Evolutionary conservation across 2,329 filamentous ascomycete genomes (phyloP).

Genomic region (Fusarium veterinarium): DNA sequence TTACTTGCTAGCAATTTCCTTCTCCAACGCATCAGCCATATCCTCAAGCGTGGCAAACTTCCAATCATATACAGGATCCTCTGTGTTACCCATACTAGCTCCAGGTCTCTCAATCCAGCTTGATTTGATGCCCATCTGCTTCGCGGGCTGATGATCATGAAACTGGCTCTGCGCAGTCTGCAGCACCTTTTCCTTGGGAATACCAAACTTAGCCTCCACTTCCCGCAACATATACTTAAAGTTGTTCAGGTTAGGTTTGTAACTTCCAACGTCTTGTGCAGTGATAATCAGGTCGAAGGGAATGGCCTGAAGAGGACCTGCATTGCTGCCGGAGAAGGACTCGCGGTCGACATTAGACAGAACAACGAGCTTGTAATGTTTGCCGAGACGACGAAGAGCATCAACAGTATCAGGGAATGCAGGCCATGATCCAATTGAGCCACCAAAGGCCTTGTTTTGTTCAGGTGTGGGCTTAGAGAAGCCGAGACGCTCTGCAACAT

Average conservation of each 20-base stretch:
- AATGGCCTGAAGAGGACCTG: constrained; percentile 60
- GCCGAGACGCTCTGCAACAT: constrained; percentile 58
- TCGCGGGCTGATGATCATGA: constrained; percentile 76
- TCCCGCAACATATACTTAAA: constrained; percentile 73
- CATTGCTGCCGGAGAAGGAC: constrained; percentile 59
- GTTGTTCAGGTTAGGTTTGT: constrained; percentile 75
- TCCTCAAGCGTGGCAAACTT: constrained; percentile 68
- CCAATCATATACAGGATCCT: constrained; percentile 64
- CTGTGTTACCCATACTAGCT: constrained; percentile 53
- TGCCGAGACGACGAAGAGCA: constrained; percentile 62
- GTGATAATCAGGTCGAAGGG: constrained; percentile 73
- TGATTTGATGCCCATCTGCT: constrained; percentile 65
- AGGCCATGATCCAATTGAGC: constrained; percentile 64
- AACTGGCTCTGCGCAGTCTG: constrained; percentile 77
- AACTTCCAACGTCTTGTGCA: constrained; percentile 76
- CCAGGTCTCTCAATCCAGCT: constrained; percentile 70
- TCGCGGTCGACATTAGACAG: constrained; percentile 67
- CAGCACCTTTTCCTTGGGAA: constrained; percentile 66
- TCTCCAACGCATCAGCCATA: constrained; percentile 62
- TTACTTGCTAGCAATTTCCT: constrained; percentile 21
- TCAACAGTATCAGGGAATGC: constrained; percentile 70
- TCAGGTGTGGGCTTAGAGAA: constrained; percentile 50
- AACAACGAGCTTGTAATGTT: constrained; percentile 67
- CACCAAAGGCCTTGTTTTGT: constrained; percentile 62
- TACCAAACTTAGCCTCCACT: constrained; percentile 64